These are phyloP conservation scores for Russula ochroleuca DNA, from an alignment of 768 basidiomycete species.

Conservation along the genomic window DNA sequence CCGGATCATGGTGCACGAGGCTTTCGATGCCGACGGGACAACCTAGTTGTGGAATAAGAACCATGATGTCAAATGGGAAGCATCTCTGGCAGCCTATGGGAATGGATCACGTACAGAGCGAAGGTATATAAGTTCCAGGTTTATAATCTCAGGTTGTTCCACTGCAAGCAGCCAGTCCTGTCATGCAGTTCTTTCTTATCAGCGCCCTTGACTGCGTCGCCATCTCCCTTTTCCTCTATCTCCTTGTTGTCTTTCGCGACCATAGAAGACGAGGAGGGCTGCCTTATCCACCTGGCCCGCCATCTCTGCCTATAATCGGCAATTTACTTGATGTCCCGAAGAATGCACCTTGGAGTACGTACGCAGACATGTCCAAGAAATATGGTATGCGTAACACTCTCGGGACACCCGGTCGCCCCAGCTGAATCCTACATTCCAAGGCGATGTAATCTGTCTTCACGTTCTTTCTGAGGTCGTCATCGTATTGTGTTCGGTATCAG, in stretches of 20 bases:
- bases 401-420: too few species aligned
- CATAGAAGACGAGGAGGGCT: constrained; percentile 3
- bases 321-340: constrained; percentile 4
- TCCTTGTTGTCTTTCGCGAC: background rate
- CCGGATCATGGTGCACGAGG: too few species aligned
- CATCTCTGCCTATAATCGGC: background rate
- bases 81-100: too few species aligned
- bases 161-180: background rate
- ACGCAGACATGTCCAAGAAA: background rate
- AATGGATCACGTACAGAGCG: background rate
- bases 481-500: constrained; percentile 45
- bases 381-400: background rate
- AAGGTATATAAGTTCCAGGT: too few species aligned
- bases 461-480: constrained; percentile 45
- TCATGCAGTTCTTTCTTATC: constrained; percentile 1
- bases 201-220: background rate
- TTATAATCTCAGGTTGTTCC: too few species aligned
- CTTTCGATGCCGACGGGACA: too few species aligned
- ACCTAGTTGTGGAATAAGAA: too few species aligned
- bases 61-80: too few species aligned
- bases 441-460: constrained; percentile 26
- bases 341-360: background rate
- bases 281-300: constrained; percentile 12
- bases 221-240: background rate
- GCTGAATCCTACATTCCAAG: background rate